Conservation (phyloP, 495 filamentous ascomycete genomes). For the Daldinia childiae region DNA sequence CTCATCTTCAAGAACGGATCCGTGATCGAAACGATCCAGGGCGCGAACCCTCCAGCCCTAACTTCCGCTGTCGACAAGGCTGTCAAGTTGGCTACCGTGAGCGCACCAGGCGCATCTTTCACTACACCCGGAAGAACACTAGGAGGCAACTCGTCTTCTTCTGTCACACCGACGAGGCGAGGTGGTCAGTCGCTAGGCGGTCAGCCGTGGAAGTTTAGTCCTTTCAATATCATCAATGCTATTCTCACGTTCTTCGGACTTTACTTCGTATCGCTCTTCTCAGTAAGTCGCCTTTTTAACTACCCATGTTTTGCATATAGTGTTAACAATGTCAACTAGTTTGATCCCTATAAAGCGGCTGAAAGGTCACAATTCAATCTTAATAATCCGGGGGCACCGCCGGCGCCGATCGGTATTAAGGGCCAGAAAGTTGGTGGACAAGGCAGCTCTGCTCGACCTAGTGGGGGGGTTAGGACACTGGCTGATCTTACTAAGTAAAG, state of each 20-base stretch:
- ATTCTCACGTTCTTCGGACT: conserved; percentile 67
- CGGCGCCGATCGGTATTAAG: conserved; percentile 23
- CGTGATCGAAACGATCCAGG: conserved; percentile 75
- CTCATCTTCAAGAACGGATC: conserved; percentile 82
- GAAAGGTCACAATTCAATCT: conserved; percentile 72
- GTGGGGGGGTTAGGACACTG: conserved; percentile 54
- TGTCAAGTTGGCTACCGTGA: conserved; percentile 63
- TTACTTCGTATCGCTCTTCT: conserved; percentile 67
- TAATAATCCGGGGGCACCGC: conserved; percentile 45
- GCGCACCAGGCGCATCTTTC: conserved; percentile 57
- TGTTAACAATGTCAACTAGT: conserved; percentile 56
- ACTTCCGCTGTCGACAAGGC: conserved; percentile 80
- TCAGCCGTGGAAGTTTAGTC: conserved; percentile 54
- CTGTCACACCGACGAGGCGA: conserved; percentile 25
- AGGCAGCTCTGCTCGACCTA: conserved; percentile 40
- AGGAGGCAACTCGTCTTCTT: conserved; percentile 34
- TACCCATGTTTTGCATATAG: background rate
- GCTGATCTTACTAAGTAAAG: conserved; percentile 44
- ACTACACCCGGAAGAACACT: conserved; percentile 51
- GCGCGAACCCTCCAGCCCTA: conserved; percentile 79
- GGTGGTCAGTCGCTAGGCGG: conserved; percentile 44
- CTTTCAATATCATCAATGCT: conserved; percentile 53
- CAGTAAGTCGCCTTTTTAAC: conserved; percentile 47
- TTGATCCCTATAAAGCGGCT: conserved; percentile 73
- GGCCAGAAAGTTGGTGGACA: conserved; percentile 37